Evolutionary conservation across 2,329 filamentous ascomycete species (phyloP).

Genomic region (Huntiella abstrusa): DNA sequence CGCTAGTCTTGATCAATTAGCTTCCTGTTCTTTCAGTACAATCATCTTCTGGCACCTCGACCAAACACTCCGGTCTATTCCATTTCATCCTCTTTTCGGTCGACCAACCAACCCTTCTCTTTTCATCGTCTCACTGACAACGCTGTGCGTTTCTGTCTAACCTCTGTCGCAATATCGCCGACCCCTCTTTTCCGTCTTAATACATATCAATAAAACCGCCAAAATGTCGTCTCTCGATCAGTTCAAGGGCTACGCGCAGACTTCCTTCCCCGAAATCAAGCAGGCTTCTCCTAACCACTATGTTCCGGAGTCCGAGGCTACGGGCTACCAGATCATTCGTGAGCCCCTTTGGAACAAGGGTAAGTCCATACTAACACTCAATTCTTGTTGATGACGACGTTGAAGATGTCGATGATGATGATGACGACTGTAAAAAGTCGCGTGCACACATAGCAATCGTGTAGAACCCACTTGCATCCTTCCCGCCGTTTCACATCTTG

Average conservation of each 20-base stretch:
- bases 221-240: conserved; percentile 41
- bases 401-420: not conserved
- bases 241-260: conserved; percentile 39
- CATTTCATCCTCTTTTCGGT: conserved; percentile 17
- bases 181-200: no score
- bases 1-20: no score
- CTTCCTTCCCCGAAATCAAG: conserved; percentile 35
- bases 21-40: no score
- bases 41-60: no score
- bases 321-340: conserved; percentile 40
- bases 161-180: conserved; percentile 11
- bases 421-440: no score
- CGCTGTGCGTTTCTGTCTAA: conserved; percentile 20
- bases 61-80: no score
- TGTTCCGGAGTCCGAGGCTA: conserved; percentile 29
- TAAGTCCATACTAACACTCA: conserved; percentile 18
- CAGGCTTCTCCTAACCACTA: conserved; percentile 36
- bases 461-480: not conserved
- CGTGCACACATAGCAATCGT: conserved; percentile 9
- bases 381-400: not conserved
- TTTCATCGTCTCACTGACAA: no score
- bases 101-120: no score
- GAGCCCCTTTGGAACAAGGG: conserved; percentile 50
- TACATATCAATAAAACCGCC: no score
- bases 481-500: not conserved